phyloP scores from a whole-genome alignment of 2,329 filamentous ascomycete species.

The Diaporthe velutina region DNA sequence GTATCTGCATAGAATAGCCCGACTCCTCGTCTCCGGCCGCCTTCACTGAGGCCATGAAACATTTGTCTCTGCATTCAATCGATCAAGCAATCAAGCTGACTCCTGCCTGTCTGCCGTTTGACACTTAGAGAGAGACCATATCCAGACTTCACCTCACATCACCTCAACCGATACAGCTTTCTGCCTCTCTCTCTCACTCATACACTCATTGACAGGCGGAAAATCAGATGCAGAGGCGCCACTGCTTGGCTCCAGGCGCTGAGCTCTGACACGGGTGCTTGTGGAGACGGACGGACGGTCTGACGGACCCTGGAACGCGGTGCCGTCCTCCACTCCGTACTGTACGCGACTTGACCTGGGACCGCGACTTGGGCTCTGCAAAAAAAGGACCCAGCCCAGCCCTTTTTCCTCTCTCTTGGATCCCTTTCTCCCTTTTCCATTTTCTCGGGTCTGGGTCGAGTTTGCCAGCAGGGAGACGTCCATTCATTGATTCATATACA shows the following conservation, averaged over 20 bases:
- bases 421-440: slow-evolving; percentile 12
- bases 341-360: slow-evolving; percentile 39
- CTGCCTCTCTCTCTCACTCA: neutral
- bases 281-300: slow-evolving; percentile 33
- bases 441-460: slow-evolving; percentile 19
- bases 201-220: neutral
- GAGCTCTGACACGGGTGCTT: slow-evolving; percentile 16
- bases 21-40: neutral
- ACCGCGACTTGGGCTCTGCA: slow-evolving; percentile 38
- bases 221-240: neutral
- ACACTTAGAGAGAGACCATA: neutral
- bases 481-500: slow-evolving; percentile 12
- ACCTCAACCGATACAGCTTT: neutral
- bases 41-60: slow-evolving; percentile 18
- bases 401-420: slow-evolving; percentile 11
- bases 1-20: neutral
- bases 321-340: slow-evolving; percentile 32
- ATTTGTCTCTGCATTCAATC: slow-evolving; percentile 10
- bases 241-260: neutral
- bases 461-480: slow-evolving; percentile 33
- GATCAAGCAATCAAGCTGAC: slow-evolving; percentile 1
- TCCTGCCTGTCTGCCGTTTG: neutral
- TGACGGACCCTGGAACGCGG: slow-evolving; percentile 36
- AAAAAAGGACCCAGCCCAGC: slow-evolving; percentile 34
- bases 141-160: neutral